These are phyloP conservation scores for Polyporus arcularius DNA, from an alignment of 768 basidiomycete genomes.

Conservation along the genomic window DNA sequence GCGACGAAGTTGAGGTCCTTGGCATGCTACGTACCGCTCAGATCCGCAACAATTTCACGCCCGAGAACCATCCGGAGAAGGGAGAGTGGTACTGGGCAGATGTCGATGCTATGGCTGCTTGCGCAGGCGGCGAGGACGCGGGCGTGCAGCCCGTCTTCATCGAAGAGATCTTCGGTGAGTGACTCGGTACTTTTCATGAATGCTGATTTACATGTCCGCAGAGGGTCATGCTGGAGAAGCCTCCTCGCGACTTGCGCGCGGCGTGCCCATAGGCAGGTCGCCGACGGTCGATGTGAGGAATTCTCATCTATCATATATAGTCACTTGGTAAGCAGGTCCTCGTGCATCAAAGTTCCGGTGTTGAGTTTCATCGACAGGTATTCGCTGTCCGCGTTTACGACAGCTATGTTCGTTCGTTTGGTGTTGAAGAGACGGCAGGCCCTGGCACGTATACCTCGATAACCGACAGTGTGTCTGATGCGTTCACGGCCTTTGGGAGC, in stretches of 20 bases:
- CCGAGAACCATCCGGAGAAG: constrained; percentile 77
- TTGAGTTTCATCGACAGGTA: constrained; percentile 57
- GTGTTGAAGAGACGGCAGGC: constrained; percentile 58
- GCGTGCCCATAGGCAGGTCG: constrained; percentile 82
- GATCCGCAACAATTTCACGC: constrained; percentile 78
- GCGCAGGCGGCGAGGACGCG: constrained; percentile 69
- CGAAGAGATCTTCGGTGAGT: constrained; percentile 88
- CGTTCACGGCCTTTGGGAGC: neutral
- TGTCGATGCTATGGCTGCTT: constrained; percentile 74
- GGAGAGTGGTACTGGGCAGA: constrained; percentile 95
- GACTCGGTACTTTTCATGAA: neutral
- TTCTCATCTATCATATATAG: constrained; percentile 91
- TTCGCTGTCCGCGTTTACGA: constrained; percentile 82
- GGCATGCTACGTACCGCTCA: constrained; percentile 88
- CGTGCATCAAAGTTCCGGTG: neutral
- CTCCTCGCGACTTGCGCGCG: constrained; percentile 55
- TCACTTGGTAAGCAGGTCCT: constrained; percentile 72
- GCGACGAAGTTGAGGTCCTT: constrained; percentile 67
- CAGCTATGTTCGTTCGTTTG: constrained; percentile 77
- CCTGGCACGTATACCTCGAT: constrained; percentile 57
- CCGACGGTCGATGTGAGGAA: constrained; percentile 89
- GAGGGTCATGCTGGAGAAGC: constrained; percentile 86
- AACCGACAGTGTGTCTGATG: constrained; percentile 8
- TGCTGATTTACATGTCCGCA: constrained; percentile 31
- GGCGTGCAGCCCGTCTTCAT: constrained; percentile 86